Evolutionary conservation across 148 eudicot species (phyloP).

Genomic region (Spergularia marina): DNA sequence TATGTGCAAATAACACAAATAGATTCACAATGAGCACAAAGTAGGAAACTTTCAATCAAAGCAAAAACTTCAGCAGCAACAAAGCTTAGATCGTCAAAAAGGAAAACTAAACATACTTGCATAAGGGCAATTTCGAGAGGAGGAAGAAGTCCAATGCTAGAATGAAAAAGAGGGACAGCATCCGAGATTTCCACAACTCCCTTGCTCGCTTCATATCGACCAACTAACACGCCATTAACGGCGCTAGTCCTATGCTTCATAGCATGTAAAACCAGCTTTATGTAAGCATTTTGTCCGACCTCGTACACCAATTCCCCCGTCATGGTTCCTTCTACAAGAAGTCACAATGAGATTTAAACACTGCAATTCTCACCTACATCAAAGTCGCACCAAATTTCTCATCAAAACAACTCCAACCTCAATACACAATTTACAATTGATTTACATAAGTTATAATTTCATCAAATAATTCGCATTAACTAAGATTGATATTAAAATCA

Average conservation of each 20-base stretch:
- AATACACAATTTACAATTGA: no score
- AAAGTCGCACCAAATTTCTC: neutral
- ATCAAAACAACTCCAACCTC: neutral
- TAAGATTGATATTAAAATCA: no score
- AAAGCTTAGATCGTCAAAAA: slow-evolving; percentile 8
- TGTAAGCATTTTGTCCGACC: slow-evolving; percentile 66
- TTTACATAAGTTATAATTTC: no score
- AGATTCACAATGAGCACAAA: neutral
- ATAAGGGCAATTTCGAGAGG: slow-evolving; percentile 87
- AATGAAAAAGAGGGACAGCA: slow-evolving; percentile 77
- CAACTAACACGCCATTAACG: slow-evolving; percentile 73
- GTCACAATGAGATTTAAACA: slow-evolving; percentile 9
- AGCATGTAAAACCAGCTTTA: slow-evolving; percentile 71
- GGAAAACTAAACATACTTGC: slow-evolving; percentile 42
- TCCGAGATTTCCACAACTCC: slow-evolving; percentile 61
- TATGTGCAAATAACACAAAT: neutral
- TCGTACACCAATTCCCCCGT: slow-evolving; percentile 46
- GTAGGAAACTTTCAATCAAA: neutral
- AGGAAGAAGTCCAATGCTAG: slow-evolving; percentile 70
- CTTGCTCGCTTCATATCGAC: slow-evolving; percentile 38
- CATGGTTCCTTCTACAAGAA: slow-evolving; percentile 15
- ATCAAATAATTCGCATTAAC: no score
- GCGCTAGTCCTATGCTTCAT: slow-evolving; percentile 56
- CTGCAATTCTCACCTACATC: slow-evolving; percentile 13
- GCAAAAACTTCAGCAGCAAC: neutral